Conservation (phyloP, 805 yeast species). For the Metschnikowia reukaufii region DNA sequence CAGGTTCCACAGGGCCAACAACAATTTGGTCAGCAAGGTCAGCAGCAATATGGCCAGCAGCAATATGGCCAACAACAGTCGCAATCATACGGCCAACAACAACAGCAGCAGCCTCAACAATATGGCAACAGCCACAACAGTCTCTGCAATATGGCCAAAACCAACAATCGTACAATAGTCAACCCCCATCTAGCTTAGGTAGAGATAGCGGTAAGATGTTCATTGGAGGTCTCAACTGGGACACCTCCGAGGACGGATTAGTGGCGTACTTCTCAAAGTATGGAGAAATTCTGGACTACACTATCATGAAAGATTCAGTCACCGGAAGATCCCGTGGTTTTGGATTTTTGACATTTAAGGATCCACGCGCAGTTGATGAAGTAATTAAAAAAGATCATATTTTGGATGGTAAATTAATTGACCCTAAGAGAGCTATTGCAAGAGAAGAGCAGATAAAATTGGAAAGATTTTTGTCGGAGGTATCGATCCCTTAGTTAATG, state of each 20-base stretch:
- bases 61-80: conserved; percentile 3
- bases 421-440: conserved; percentile 96
- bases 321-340: conserved; percentile 94
- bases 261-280: conserved; percentile 79
- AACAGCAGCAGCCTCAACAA: conserved; percentile 4
- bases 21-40: conserved; percentile 3
- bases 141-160: conserved; percentile 14
- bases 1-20: conserved; percentile 4
- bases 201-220: conserved; percentile 87
- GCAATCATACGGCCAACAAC: conserved; percentile 4
- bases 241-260: conserved; percentile 86
- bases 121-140: conserved; percentile 16
- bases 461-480: conserved; percentile 98
- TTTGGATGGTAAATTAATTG: conserved; percentile 93
- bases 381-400: conserved; percentile 86
- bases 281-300: conserved; percentile 85
- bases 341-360: conserved; percentile 86
- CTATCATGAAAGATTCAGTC: conserved; percentile 86
- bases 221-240: conserved; percentile 97
- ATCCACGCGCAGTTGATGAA: conserved; percentile 78
- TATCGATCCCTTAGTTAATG: conserved; percentile 89
- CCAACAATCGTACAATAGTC: conserved; percentile 16
- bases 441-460: conserved; percentile 96
- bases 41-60: conserved; percentile 6
- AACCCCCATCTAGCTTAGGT: conserved; percentile 32